phyloP scores from a whole-genome alignment of 345 rosid genomes.

The Passiflora organensis region DNA sequence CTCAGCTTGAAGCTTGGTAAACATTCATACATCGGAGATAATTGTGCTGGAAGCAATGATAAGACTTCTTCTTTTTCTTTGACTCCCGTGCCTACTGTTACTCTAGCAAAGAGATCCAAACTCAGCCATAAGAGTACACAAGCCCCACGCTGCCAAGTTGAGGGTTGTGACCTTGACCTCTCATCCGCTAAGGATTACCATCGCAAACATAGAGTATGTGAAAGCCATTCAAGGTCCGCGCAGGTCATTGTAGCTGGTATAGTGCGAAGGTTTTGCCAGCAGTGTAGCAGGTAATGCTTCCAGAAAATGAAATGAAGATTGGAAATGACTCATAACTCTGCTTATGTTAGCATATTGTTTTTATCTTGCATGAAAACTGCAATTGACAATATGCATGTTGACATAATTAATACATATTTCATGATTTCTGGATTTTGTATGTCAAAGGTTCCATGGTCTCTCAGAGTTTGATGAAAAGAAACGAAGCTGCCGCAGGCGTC shows the following conservation, averaged over 20 bases:
- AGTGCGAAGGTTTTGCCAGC: constrained; percentile 59
- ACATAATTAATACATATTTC: too few relatives aligned
- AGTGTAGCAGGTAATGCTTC: constrained; percentile 48
- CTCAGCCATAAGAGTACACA: constrained; percentile 38
- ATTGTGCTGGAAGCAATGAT: constrained; percentile 43
- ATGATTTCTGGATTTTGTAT: too few relatives aligned
- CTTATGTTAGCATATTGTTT: too few relatives aligned
- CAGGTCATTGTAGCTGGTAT: constrained; percentile 46
- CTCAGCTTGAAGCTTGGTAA: constrained; percentile 83
- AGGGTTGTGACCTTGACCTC: constrained; percentile 52
- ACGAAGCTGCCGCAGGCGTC: too few relatives aligned
- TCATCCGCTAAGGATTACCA: constrained; percentile 51
- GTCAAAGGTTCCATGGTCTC: too few relatives aligned
- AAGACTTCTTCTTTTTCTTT: constrained; percentile 37
- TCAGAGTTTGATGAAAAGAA: too few relatives aligned
- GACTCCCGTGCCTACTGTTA: constrained; percentile 34
- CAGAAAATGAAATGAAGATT: too few relatives aligned
- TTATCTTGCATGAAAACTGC: too few relatives aligned
- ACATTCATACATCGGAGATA: constrained; percentile 57
- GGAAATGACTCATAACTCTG: too few relatives aligned
- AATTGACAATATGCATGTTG: too few relatives aligned
- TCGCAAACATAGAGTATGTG: constrained; percentile 53
- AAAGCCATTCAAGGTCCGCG: constrained; percentile 49
- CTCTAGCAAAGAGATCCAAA: constrained; percentile 61
- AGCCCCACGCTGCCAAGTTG: constrained; percentile 45